Conservation (phyloP, 2,329 filamentous ascomycete species). For the Hawksworthiomyces lignivorus region DNA sequence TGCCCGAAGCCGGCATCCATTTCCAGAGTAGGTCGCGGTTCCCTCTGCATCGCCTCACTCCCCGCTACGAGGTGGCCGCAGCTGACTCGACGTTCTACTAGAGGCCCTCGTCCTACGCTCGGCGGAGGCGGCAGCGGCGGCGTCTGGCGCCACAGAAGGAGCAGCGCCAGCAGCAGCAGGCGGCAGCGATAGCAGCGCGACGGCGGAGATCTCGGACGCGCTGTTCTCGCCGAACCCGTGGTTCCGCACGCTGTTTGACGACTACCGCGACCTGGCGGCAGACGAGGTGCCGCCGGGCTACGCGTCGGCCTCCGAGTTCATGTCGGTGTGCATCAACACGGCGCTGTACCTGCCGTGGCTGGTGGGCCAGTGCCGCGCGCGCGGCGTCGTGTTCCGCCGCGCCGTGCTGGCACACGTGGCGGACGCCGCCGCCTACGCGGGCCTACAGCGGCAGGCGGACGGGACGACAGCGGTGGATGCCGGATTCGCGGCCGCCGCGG, state of each 20-base stretch:
- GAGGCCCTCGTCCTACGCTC: slow-evolving; percentile 45
- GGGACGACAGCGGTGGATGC: slow-evolving; percentile 15
- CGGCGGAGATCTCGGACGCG: slow-evolving; percentile 42
- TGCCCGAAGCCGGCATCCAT: slow-evolving; percentile 73
- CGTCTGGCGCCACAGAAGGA: too few species aligned
- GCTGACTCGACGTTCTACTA: too few species aligned
- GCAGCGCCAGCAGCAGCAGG: too few species aligned
- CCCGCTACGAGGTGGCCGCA: too few species aligned
- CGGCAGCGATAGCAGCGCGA: too few species aligned
- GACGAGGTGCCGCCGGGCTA: slow-evolving; percentile 55
- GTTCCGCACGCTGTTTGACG: slow-evolving; percentile 64
- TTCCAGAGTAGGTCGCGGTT: slow-evolving; percentile 51
- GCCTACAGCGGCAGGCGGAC: slow-evolving; percentile 17
- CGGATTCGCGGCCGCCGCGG: slow-evolving; percentile 55
- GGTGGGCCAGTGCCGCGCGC: slow-evolving; percentile 66
- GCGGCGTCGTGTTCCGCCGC: slow-evolving; percentile 62
- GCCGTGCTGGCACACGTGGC: slow-evolving; percentile 60
- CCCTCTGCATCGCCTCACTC: too few species aligned
- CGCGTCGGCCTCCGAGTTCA: slow-evolving; percentile 68
- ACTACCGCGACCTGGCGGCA: slow-evolving; percentile 56
- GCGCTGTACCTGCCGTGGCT: slow-evolving; percentile 84
- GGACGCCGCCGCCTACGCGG: slow-evolving; percentile 56
- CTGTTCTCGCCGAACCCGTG: slow-evolving; percentile 62
- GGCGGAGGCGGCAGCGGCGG: slow-evolving; percentile 48
- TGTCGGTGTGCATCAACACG: slow-evolving; percentile 85